Evolutionary conservation across 2,329 filamentous ascomycete genomes (phyloP), one percentile per base, ranked within the genome.

Genomic region (Tolypocladium ophioglossoides): DNA sequence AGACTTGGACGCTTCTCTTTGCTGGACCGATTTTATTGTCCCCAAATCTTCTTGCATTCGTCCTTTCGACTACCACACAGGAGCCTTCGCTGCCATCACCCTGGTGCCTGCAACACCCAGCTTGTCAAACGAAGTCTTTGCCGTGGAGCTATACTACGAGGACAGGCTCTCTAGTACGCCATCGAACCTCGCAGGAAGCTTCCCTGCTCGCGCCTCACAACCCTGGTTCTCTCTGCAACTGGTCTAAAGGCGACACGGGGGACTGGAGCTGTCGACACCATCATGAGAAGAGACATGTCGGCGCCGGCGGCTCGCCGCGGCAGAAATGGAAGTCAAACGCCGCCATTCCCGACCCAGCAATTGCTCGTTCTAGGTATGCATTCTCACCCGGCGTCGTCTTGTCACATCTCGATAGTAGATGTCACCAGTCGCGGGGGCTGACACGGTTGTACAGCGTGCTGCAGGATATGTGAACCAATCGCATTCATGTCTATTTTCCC

Each of bases 401-500:
- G 40, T 39, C 24, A 47, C 56, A 27, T 38, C 14, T 52, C 44
- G 20, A 4, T 20, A 4, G 35, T 11, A 37, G 22, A 24, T 22
- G 52, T 32, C 46, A 27, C 53, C 41, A 47, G 48, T 14, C 11
- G 20, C 11, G 24, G 27, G 22, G 6, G n/a, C 47, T 58, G 30
- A 52, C 55, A 27, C 12, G 22, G 22, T 39, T 37, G 20, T 22
- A 52, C 59, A 95, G 91, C 91, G 48, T 79, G 96, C 66, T 96
- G 91, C 73, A 86, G 94, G 66, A 92, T 99, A 75, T 96, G 91
- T 77, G 94, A 99, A 70, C 94, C 94, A 52, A 97, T 99, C 70
- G 94, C 94, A 7, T 97, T 99, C 78, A 97, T 96, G 90, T 96
- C 91, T 53, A 96, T 97, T 63, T 97, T 99, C 68, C 94, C 94